Conservation (phyloP, 2,329 filamentous ascomycete species). For the Trichophyton mentagrophytes region DNA sequence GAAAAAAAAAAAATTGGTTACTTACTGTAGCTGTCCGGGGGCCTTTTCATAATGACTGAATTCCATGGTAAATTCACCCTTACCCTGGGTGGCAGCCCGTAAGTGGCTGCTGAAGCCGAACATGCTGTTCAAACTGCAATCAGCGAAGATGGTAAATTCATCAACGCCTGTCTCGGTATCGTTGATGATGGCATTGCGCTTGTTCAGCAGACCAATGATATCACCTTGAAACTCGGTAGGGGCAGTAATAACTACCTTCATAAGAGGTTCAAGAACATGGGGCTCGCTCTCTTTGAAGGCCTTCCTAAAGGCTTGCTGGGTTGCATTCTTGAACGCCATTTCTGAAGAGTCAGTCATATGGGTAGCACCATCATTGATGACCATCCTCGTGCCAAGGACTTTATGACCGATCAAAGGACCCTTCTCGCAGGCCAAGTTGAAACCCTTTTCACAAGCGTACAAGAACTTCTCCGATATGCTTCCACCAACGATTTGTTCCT, state of each 20-base stretch:
- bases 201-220: conserved; percentile 89
- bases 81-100: conserved; percentile 87
- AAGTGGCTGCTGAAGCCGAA: conserved; percentile 91
- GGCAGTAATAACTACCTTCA: conserved; percentile 96
- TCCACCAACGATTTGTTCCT: conserved; percentile 76
- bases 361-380: conserved; percentile 89
- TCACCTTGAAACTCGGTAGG: conserved; percentile 96
- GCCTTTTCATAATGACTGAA: conserved; percentile 91
- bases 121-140: conserved; percentile 93
- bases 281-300: conserved; percentile 71
- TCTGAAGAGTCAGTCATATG: conserved; percentile 97
- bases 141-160: conserved; percentile 83
- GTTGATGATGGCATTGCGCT: conserved; percentile 86
- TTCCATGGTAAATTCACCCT: conserved; percentile 98
- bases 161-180: conserved; percentile 90
- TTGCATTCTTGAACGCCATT: conserved; percentile 87
- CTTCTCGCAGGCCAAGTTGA: conserved; percentile 67
- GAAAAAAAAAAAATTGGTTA: conserved; percentile 20
- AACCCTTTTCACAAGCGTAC: conserved; percentile 88
- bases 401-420: conserved; percentile 86
- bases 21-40: conserved; percentile 76
- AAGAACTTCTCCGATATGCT: conserved; percentile 93
- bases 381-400: conserved; percentile 80
- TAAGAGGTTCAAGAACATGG: conserved; percentile 81
- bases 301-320: conserved; percentile 93